These are phyloP conservation scores for Vitis hybrid DNA, from an alignment of 177 flowering plant genomes.

Conservation along the genomic window DNA sequence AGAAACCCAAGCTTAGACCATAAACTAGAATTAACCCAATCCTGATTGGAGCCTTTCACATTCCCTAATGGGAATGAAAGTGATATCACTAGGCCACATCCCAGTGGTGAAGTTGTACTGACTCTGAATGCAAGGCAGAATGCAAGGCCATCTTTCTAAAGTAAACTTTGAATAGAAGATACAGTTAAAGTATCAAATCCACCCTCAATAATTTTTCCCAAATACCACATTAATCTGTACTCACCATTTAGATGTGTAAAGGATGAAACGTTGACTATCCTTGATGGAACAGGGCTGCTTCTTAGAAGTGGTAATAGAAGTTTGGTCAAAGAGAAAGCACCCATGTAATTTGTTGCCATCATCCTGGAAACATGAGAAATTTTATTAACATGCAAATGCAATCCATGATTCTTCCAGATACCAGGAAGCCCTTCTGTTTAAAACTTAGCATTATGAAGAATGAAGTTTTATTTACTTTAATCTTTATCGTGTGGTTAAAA, in stretches of 20 bases:
- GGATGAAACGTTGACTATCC: constrained; percentile 86
- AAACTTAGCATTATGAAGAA: neutral
- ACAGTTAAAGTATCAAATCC: neutral
- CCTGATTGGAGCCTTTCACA: too few relatives aligned
- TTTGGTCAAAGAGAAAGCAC: constrained; percentile 75
- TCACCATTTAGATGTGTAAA: constrained; percentile 88
- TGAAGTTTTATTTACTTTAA: neutral
- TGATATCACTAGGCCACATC: too few relatives aligned
- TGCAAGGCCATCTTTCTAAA: neutral
- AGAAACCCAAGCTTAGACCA: too few relatives aligned
- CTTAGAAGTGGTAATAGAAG: constrained; percentile 75
- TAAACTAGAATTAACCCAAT: too few relatives aligned
- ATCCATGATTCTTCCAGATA: neutral
- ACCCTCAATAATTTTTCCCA: neutral
- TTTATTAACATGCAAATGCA: too few relatives aligned
- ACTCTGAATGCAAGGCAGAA: too few relatives aligned
- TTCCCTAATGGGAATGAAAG: too few relatives aligned
- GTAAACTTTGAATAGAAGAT: neutral
- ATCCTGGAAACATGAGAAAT: constrained; percentile 49
- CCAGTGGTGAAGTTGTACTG: too few relatives aligned
- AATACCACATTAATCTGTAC: constrained; percentile 7
- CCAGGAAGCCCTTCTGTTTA: neutral
- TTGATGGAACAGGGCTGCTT: constrained; percentile 70
- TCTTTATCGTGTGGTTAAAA: neutral
- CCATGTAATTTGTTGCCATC: constrained; percentile 88